Evolutionary conservation across 768 basidiomycete genomes (phyloP), one percentile per base, ranked within the genome.

Genomic region (Collybiopsis confluens): DNA sequence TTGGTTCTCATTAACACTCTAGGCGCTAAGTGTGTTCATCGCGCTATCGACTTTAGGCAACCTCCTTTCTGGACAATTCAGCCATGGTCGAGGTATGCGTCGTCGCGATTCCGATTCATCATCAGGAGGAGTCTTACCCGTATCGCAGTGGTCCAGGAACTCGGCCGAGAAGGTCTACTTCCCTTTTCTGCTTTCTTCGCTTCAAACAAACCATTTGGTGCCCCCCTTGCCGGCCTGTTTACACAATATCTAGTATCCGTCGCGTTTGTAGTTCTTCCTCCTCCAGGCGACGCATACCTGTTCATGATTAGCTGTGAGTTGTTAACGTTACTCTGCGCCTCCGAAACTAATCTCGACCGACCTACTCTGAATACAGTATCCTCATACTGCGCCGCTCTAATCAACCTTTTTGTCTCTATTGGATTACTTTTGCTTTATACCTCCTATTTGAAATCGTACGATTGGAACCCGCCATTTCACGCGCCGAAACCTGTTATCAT

Each of bases 81-180:
- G 78, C 1, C 83, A 88, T 62, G 83, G 84, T 13, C 72, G 87
- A 75, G 79, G 86, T 85, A 36, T 24, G 51, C 20, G 26, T 58
- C 4, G 67, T 36, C 23, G 2, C 15, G 53, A 23, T 8, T 9
- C 37, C 40, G n/a, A n/a, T n/a, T n/a, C n/a, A n/a, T n/a, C n/a
- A n/a, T n/a, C n/a, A n/a, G n/a, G n/a, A n/a, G n/a, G n/a, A n/a
- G n/a, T n/a, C n/a, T n/a, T n/a, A n/a, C n/a, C n/a, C n/a, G n/a
- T n/a, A n/a, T n/a, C n/a, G n/a, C 59, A 87, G 86, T 88, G 9
- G 77, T 87, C 8, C 88, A 89, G 62, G 87, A 88, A 64, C 73
- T 88, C 3, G 88, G 86, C 0, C 74, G 86, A 13, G 86, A 89
- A 60, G 87, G 85, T 1, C 72, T 88, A 23, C 69, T 89, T 7